Conservation (phyloP, 495 filamentous ascomycete genomes). For the Immersiella caudata region DNA sequence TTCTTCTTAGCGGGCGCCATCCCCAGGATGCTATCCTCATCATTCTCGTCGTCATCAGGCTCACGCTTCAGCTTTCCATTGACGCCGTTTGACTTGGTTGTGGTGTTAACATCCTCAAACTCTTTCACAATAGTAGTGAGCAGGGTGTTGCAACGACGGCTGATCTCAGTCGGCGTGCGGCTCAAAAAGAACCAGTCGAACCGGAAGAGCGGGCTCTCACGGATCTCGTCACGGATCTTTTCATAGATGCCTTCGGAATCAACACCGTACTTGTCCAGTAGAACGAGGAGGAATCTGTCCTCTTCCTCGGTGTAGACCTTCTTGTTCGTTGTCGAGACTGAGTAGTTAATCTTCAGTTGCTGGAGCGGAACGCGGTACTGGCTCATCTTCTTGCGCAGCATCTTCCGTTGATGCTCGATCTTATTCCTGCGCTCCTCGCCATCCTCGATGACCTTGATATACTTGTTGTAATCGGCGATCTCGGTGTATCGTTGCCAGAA, state of each 20-base stretch:
- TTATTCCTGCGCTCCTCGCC: conserved; percentile 89
- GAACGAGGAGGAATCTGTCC: conserved; percentile 92
- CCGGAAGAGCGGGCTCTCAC: conserved; percentile 91
- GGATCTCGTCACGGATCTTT: conserved; percentile 86
- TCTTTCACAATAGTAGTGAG: conserved; percentile 92
- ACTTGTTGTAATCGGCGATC: conserved; percentile 84
- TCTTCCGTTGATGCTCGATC: conserved; percentile 87
- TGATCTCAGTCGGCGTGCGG: conserved; percentile 88
- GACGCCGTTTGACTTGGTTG: conserved; percentile 62
- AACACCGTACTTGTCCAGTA: conserved; percentile 87
- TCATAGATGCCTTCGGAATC: conserved; percentile 84
- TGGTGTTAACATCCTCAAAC: conserved; percentile 67
- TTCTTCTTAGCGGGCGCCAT: conserved; percentile 89
- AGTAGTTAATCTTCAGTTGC: conserved; percentile 98
- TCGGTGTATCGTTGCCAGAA: conserved; percentile 94
- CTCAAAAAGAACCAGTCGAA: conserved; percentile 99
- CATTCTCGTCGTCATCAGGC: conserved; percentile 75
- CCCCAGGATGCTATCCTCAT: conserved; percentile 73
- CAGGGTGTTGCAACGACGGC: conserved; percentile 88
- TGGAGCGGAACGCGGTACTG: conserved; percentile 96
- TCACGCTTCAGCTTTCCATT: conserved; percentile 75
- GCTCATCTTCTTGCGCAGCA: conserved; percentile 91
- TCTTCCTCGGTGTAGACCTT: conserved; percentile 99
- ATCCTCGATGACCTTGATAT: conserved; percentile 81
- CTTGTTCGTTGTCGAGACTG: conserved; percentile 98